Evolutionary conservation across 805 yeast genomes (phyloP).

Genomic region (Saturnispora quitensis): DNA sequence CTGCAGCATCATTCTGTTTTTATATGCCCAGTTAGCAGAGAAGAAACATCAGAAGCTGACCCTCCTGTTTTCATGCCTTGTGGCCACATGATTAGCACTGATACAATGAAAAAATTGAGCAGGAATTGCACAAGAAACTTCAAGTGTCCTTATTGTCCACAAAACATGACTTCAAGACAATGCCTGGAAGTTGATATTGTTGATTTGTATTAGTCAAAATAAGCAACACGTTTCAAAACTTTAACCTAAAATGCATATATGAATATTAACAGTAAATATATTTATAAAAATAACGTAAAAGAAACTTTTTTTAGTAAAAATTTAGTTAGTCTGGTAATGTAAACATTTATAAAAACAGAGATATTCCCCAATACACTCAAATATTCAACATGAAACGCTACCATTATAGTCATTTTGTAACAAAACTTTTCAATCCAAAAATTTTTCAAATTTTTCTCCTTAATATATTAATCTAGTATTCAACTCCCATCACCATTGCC

Average conservation of each 20-base stretch:
- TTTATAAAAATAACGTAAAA: neutral
- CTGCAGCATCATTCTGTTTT: slow-evolving; percentile 34
- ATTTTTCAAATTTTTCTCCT: neutral
- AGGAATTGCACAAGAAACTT: slow-evolving; percentile 27
- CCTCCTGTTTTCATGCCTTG: slow-evolving; percentile 39
- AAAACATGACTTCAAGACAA: slow-evolving; percentile 19
- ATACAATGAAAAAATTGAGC: slow-evolving; percentile 40
- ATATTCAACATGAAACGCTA: neutral
- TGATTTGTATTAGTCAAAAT: neutral
- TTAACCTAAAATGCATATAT: neutral
- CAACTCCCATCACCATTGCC: slow-evolving; percentile 97
- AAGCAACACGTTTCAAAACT: neutral
- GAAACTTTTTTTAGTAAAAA: slow-evolving; percentile 11
- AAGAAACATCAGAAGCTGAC: slow-evolving; percentile 47
- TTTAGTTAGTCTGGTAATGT: slow-evolving; percentile 15
- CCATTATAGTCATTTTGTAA: neutral
- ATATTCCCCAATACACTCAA: slow-evolving; percentile 15
- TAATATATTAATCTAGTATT: slow-evolving; percentile 35
- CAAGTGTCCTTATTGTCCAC: slow-evolving; percentile 69
- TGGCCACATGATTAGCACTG: slow-evolving; percentile 47
- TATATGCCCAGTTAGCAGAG: slow-evolving; percentile 61
- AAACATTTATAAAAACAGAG: neutral
- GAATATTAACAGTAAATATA: neutral
- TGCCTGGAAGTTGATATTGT: slow-evolving; percentile 1
- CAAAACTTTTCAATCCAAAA: neutral